A percentile compares a stretch with the other conserved stretches of the same genome.
Conservation (phyloP, 2,329 filamentous ascomycete species). For the Penicillium sp. region DNA sequence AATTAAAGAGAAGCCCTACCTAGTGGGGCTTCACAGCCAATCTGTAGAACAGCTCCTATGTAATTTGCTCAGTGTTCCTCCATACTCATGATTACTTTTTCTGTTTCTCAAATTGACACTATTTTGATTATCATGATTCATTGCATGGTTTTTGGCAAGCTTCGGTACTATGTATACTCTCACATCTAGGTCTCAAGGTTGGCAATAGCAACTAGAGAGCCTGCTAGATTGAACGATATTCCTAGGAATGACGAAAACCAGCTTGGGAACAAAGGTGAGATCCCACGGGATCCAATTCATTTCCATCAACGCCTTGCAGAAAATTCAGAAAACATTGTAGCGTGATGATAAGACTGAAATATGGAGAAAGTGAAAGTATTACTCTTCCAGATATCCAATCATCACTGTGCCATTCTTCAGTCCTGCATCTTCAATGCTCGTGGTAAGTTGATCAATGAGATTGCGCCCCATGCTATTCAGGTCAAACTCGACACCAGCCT, state of each 20-base stretch:
- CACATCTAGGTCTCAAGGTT: neutral
- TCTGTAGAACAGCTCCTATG: neutral
- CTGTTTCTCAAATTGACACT: neutral
- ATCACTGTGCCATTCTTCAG: slow-evolving; percentile 92
- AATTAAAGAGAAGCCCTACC: too few species aligned
- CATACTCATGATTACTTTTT: neutral
- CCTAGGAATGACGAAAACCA: neutral
- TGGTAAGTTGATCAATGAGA: slow-evolving; percentile 70
- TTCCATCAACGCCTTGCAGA: slow-evolving; percentile 11
- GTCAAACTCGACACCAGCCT: slow-evolving; percentile 76
- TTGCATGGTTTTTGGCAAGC: neutral
- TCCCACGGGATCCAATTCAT: slow-evolving; percentile 6
- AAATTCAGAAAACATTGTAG: slow-evolving; percentile 6
- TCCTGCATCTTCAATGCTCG: slow-evolving; percentile 74
- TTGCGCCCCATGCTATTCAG: slow-evolving; percentile 86
- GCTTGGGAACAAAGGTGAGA: neutral
- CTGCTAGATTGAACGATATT: neutral
- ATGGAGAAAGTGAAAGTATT: slow-evolving; percentile 7
- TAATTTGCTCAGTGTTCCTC: neutral
- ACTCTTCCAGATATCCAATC: slow-evolving; percentile 78
- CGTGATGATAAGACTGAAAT: neutral
- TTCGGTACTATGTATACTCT: neutral
- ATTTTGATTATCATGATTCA: slow-evolving; percentile 6
- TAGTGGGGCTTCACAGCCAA: too few species aligned
- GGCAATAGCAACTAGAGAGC: neutral